Conservation (phyloP, 164 flowering plant species). For the Aristolochia fimbriata region DNA sequence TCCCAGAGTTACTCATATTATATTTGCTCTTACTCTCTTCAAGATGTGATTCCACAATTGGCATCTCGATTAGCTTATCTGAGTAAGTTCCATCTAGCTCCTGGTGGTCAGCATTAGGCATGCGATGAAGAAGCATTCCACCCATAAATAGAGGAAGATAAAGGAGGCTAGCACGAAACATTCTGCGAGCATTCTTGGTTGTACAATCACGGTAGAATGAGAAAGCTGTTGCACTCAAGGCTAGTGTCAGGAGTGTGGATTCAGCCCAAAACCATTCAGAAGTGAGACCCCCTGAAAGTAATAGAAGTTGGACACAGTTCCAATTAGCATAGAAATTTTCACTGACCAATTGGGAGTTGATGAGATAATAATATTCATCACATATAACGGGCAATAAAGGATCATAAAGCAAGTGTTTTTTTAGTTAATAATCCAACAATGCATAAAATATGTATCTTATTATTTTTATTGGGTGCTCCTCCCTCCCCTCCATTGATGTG, state of each 20-base stretch:
- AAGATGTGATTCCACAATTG: constrained; percentile 5
- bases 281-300: constrained; percentile 66
- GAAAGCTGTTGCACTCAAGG: constrained; percentile 57
- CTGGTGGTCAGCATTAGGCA: constrained; percentile 31
- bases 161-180: constrained; percentile 91
- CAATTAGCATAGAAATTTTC: too few species aligned
- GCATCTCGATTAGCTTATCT: constrained; percentile 3
- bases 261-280: constrained; percentile 84
- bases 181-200: constrained; percentile 50
- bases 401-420: too few species aligned
- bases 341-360: too few species aligned
- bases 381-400: too few species aligned
- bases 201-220: constrained; percentile 61
- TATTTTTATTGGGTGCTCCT: too few species aligned
- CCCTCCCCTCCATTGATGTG: too few species aligned
- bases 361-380: too few species aligned
- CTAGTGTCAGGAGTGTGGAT: constrained; percentile 58
- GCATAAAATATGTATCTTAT: too few species aligned
- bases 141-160: constrained; percentile 91
- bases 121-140: constrained; percentile 71
- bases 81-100: constrained; percentile 11
- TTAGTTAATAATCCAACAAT: too few species aligned
- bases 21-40: constrained; percentile 1
- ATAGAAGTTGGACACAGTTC: background rate
- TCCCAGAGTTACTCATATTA: constrained; percentile 7